A percentile compares a stretch with the other conserved stretches of the same genome.
These are phyloP conservation scores for Arachis hypogaea DNA, from an alignment of 306 rosid genomes.

Conservation along the genomic window DNA sequence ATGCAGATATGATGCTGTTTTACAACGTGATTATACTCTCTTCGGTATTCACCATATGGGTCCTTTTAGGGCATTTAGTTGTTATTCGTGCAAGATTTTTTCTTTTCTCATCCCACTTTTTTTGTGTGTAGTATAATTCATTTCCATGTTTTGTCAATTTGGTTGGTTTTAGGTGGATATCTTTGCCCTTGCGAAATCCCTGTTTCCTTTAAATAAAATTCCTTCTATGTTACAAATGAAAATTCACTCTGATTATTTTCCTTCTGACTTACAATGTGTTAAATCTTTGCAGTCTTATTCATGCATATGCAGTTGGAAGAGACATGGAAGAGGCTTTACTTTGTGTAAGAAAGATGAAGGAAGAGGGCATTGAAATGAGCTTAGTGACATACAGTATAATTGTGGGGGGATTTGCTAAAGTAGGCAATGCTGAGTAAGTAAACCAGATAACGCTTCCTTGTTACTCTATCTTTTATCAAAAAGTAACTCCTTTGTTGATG, in stretches of 20 bases:
- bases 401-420: constrained; percentile 89
- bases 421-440: constrained; percentile 83
- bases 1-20: not conserved
- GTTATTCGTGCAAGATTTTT: constrained; percentile 11
- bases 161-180: constrained; percentile 28
- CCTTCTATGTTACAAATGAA: constrained; percentile 10
- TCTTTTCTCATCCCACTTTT: not conserved
- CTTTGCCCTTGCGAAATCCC: not conserved
- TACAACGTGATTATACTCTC: not conserved
- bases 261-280: constrained; percentile 39
- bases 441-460: constrained; percentile 20
- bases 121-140: no score
- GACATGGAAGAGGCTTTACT: constrained; percentile 97
- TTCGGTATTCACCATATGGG: not conserved
- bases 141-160: constrained; percentile 2
- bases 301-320: constrained; percentile 99
- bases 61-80: not conserved
- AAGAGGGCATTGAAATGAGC: constrained; percentile 82
- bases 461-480: not conserved
- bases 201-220: constrained; percentile 22
- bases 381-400: constrained; percentile 92
- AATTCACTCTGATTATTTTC: constrained; percentile 17
- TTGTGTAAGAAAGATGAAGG: constrained; percentile 92
- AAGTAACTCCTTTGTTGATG: constrained; percentile 13
- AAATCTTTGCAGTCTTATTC: constrained; percentile 89